phyloP scores from a whole-genome alignment of 192 early-diverging fungal species.

The Coemansia sp. region DNA sequence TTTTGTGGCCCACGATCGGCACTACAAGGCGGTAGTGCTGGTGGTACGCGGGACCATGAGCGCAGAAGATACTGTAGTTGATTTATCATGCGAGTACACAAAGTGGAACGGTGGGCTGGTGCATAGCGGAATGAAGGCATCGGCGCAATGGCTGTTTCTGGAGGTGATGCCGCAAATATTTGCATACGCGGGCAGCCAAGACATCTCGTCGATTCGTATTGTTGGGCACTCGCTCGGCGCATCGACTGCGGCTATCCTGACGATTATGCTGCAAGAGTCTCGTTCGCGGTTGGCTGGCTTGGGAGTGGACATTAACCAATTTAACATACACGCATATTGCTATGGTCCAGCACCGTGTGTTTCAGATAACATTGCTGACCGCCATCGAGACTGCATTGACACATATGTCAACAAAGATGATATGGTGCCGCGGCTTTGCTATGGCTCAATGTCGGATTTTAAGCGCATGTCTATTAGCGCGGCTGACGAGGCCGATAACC shows the following conservation, averaged over 20 bases:
- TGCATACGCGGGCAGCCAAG: conserved; percentile 57
- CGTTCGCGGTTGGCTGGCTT: conserved; percentile 34
- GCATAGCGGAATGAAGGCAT: conserved; percentile 73
- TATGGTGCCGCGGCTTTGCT: conserved; percentile 62
- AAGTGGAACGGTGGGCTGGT: conserved; percentile 77
- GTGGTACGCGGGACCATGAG: conserved; percentile 74
- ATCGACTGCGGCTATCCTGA: conserved; percentile 68
- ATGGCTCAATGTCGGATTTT: conserved; percentile 63
- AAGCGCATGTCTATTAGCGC: conserved; percentile 63
- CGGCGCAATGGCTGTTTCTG: conserved; percentile 71
- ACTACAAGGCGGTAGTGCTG: conserved; percentile 63
- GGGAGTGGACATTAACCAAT: conserved; percentile 20
- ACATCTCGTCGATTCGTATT: conserved; percentile 58
- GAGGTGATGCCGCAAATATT: conserved; percentile 65
- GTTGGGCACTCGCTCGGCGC: conserved; percentile 76
- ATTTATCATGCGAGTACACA: conserved; percentile 74
- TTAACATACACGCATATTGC: conserved; percentile 45
- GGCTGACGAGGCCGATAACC: conserved; percentile 52
- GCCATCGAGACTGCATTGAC: conserved; percentile 58
- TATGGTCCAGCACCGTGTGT: conserved; percentile 63
- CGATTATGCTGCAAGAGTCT: conserved; percentile 69
- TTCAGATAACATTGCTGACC: conserved; percentile 55
- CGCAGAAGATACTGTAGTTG: conserved; percentile 70
- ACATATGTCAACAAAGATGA: conserved; percentile 66
- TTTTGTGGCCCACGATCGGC: conserved; percentile 67